Percentiles rank a stretch among this genome's conserved stretches.
Evolutionary conservation across 805 yeast genomes (phyloP).

Genomic region (Saccharomycopsis sp.): DNA sequence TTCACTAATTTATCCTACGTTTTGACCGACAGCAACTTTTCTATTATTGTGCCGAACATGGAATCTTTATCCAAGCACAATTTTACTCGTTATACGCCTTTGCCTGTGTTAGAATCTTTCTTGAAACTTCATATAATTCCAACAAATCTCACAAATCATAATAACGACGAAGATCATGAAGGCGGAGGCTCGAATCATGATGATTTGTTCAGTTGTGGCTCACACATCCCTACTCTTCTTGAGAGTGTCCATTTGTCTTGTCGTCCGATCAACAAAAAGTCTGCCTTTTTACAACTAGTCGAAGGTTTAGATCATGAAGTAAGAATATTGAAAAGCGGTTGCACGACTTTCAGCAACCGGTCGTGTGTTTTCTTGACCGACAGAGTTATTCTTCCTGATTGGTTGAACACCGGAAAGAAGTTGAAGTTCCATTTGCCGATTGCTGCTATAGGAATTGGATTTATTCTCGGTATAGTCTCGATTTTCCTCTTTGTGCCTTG

Average conservation of each 20-base stretch:
- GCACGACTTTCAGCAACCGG: conserved; percentile 35
- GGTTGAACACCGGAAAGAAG: conserved; percentile 48
- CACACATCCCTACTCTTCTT: conserved; percentile 36
- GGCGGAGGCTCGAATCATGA: not conserved
- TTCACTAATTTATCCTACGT: conserved; percentile 39
- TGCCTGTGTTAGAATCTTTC: conserved; percentile 43
- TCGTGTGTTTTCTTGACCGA: conserved; percentile 62
- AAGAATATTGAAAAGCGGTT: conserved; percentile 53
- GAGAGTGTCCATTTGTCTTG: conserved; percentile 41
- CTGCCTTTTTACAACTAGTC: conserved; percentile 34
- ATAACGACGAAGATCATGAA: conserved; percentile 1
- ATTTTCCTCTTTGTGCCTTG: conserved; percentile 31
- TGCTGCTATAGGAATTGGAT: conserved; percentile 61
- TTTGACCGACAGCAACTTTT: conserved; percentile 37
- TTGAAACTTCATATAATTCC: conserved; percentile 67
- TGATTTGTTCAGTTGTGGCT: conserved; percentile 41
- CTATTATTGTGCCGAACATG: conserved; percentile 68
- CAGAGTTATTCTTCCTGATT: conserved; percentile 54
- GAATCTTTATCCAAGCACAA: conserved; percentile 41
- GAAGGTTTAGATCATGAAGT: conserved; percentile 54
- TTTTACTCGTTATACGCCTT: conserved; percentile 38
- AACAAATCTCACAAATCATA: conserved; percentile 38
- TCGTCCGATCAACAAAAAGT: conserved; percentile 32
- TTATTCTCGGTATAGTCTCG: conserved; percentile 51
- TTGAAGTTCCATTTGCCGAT: conserved; percentile 59